Evolutionary conservation across 495 filamentous ascomycete species (phyloP).

Genomic region (Penicillium silybi): DNA sequence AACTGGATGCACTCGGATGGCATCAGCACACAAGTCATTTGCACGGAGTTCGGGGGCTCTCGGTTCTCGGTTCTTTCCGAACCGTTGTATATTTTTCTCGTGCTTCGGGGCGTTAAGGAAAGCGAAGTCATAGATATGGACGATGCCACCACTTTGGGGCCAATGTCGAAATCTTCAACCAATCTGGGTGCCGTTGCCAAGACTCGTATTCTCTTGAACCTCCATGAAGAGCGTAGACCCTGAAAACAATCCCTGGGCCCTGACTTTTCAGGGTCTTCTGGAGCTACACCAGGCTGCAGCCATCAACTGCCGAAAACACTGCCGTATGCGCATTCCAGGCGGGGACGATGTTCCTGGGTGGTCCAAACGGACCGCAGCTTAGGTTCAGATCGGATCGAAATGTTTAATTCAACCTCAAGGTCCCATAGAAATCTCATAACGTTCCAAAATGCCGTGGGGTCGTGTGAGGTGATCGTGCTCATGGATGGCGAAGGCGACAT

Average conservation of each 20-base stretch:
- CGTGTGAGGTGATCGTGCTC: slow-evolving; percentile 36
- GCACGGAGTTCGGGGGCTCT: slow-evolving; percentile 23
- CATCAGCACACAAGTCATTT: slow-evolving; percentile 18
- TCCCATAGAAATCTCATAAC: slow-evolving; percentile 2
- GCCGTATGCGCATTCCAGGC: slow-evolving; percentile 22
- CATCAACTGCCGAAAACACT: slow-evolving; percentile 30
- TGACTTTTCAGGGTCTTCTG: neutral
- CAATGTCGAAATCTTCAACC: slow-evolving; percentile 22
- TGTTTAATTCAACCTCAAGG: slow-evolving; percentile 15
- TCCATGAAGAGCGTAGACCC: neutral
- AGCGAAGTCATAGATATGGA: neutral
- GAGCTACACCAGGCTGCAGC: neutral
- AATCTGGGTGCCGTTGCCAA: slow-evolving; percentile 16
- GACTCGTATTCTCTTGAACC: slow-evolving; percentile 16
- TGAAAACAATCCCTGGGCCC: neutral
- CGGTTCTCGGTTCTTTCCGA: neutral
- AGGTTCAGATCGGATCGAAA: slow-evolving; percentile 22
- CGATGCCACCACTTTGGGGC: slow-evolving; percentile 19
- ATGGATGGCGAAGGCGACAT: slow-evolving; percentile 33
- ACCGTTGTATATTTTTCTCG: neutral
- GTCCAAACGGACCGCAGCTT: slow-evolving; percentile 7
- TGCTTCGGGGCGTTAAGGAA: slow-evolving; percentile 6
- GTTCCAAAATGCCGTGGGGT: slow-evolving; percentile 7
- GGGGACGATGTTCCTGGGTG: slow-evolving; percentile 4
- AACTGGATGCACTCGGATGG: neutral